These are phyloP conservation scores for Leishmania amazonensis DNA, from an alignment of 208 protist genomes.

Conservation along the genomic window DNA sequence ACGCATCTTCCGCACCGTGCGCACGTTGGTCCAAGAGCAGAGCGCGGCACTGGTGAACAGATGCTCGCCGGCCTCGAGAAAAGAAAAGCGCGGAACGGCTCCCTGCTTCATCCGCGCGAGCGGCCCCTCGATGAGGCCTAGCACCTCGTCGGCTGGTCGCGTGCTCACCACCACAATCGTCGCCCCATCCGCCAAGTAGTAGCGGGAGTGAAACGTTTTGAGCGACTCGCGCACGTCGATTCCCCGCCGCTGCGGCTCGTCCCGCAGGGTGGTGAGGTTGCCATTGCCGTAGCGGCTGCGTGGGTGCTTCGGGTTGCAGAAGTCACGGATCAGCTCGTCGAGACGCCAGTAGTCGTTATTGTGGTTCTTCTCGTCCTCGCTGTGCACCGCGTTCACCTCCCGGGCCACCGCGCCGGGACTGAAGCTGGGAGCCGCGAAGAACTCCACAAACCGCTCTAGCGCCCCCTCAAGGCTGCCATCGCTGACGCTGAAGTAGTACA, in stretches of 20 bases:
- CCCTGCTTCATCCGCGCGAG: slow-evolving; percentile 51
- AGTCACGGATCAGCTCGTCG: slow-evolving; percentile 65
- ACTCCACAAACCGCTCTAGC: slow-evolving; percentile 94
- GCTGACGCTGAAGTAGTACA: slow-evolving; percentile 90
- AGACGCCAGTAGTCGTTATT: slow-evolving; percentile 81
- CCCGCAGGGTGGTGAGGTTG: slow-evolving; percentile 82
- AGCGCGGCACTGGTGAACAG: slow-evolving; percentile 25
- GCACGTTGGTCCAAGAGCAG: slow-evolving; percentile 62
- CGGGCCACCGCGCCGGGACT: slow-evolving; percentile 68
- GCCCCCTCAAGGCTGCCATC: slow-evolving; percentile 69
- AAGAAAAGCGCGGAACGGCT: slow-evolving; percentile 22
- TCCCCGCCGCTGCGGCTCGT: slow-evolving; percentile 45
- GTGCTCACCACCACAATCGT: slow-evolving; percentile 49
- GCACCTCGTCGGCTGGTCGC: slow-evolving; percentile 40
- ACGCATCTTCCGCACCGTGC: slow-evolving; percentile 58
- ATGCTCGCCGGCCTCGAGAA: slow-evolving; percentile 29
- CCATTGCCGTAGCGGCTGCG: slow-evolving; percentile 87
- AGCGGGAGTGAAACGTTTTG: slow-evolving; percentile 57
- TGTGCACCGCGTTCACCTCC: slow-evolving; percentile 94
- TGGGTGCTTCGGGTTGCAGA: slow-evolving; percentile 68
- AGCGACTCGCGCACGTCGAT: slow-evolving; percentile 73
- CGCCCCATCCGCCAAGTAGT: slow-evolving; percentile 29
- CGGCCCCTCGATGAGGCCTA: slow-evolving; percentile 45
- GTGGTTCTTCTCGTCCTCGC: slow-evolving; percentile 94
- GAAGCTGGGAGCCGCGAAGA: slow-evolving; percentile 93